Conservation (phyloP, 2,329 filamentous ascomycete species). For the Fusarium sp. region DNA sequence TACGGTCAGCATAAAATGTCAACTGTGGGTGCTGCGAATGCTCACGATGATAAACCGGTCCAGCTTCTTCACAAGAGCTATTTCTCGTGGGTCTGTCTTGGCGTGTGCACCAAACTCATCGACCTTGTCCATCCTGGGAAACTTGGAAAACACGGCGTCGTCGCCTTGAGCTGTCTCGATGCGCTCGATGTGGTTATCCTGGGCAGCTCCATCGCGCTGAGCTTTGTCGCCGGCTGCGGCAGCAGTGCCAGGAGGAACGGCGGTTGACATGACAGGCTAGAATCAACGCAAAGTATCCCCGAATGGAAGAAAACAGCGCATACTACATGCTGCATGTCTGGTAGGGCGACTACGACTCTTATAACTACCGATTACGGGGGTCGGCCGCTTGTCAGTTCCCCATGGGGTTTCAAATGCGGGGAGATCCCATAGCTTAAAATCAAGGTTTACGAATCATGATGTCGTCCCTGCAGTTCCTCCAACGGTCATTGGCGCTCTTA, state of each 20-base stretch:
- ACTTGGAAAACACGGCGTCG: conserved; percentile 32
- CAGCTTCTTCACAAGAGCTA: conserved; percentile 38
- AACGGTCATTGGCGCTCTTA: conserved; percentile 6
- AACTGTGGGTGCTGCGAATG: too few species aligned
- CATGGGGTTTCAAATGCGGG: conserved; percentile 30
- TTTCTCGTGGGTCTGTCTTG: conserved; percentile 41
- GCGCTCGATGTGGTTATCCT: conserved; percentile 32
- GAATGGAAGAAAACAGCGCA: too few species aligned
- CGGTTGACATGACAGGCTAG: not conserved
- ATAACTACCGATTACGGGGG: not conserved
- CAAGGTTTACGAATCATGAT: conserved; percentile 12
- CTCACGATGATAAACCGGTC: conserved; percentile 39
- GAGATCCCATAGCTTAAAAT: conserved; percentile 21
- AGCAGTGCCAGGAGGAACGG: fast-evolving
- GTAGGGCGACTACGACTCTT: not conserved
- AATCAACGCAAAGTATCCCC: too few species aligned
- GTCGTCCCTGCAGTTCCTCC: not conserved
- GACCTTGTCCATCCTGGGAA: conserved; percentile 40
- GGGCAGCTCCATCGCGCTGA: not conserved
- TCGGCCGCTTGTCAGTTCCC: conserved; percentile 12
- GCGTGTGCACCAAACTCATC: conserved; percentile 42
- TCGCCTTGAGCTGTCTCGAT: conserved; percentile 24
- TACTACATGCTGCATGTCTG: too few species aligned
- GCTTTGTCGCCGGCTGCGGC: not conserved
- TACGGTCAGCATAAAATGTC: not conserved